Evolutionary conservation across 1,284 basidiomycete species (phyloP), one percentile per base, ranked within the genome.

Genomic region (Trichosporon asahii): DNA sequence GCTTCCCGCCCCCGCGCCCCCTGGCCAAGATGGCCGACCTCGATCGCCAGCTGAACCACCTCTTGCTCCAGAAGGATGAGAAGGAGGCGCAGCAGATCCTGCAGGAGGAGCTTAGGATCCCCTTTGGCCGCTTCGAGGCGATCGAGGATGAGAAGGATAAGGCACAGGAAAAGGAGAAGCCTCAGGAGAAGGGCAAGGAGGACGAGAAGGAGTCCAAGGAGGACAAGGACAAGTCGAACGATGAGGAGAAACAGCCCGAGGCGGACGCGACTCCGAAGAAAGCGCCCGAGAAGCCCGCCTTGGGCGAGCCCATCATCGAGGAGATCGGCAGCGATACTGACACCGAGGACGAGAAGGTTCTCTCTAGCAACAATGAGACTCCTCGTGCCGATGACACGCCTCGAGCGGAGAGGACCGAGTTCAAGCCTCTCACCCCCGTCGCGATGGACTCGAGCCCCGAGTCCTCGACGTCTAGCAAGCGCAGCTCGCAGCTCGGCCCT

Each of bases 1-100:
- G 92, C 12, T 95, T 96, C 80, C 91, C 90, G 14, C 94, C 95
- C 15, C 95, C 95, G 1, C 90, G 92, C 76, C 91, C 94, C 2
- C 88, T 98, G 37, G 86, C 88, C 3, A 87, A 88, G 70, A 95
- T 98, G 92, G 92, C 92, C 75, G 89, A 93, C 74, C 85, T 96
- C 9, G 93, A 96, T 76, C 88, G 90, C 33, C 87, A 89, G 69
- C 86, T 96, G 21, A 84, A 87, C 31, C 85, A 86, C 53, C 87
- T 90, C 7, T 90, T 91, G 72, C 85, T 86, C 61, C 88, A 87
- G 33, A 93, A 92, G 88, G 93, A 95, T 76, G 92, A 95, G 33
- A 83, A 83, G 49, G 85, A 85, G 72, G 84, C 85, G 68, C 91
- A 92, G 72, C 87, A 92, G 44, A 88, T 95, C 63, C 85, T 89